Evolutionary conservation across 192 early-diverging fungal species (phyloP), one percentile per base, ranked within the genome.

Genomic region (Coemansia sp.): DNA sequence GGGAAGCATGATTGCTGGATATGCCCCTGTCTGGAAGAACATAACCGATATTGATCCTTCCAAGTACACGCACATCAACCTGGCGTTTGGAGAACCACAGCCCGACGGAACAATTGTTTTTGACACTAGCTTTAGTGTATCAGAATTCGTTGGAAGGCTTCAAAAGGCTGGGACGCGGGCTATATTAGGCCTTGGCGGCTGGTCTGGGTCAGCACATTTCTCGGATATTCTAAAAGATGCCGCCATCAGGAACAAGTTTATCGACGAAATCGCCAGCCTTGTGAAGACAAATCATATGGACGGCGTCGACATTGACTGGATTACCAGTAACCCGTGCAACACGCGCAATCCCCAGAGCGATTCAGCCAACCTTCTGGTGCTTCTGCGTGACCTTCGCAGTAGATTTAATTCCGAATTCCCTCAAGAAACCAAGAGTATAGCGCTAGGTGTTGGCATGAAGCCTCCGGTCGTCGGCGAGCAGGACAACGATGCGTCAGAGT

Each of bases 101-200:
- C 34, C 68, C 25, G 71, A 81, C 56, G 68, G 73, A 21, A 64
- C 67, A 7, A 60, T 84, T 34, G 26, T 12, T 8, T 61, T 77
- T 4, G 71, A 70, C 1, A 56, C 65, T 0, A 70, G 75, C 53
- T 68, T 68, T 33, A 55, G 71, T 21, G 51, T 77, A 0, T 16
- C n/a, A 9, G 57, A 67, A 4, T 63, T 74, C 20, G 55, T 70
- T 13, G 53, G 48, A 13, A 61, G 64, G 26, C 46, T 72, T 10
- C 68, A 84, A n/a, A n/a, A 28, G 18, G 57, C 59, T 10, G 71
- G 71, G 18, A 42, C 64, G 28, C 81, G 79, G 18, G 85, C 88
- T 10, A 62, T 90, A 37, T 49, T 93, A n/a, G 86, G 89, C 0
- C 78, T 91, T 40, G 91, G 91, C 43, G 91, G 91, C 4, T 93